phyloP scores from a whole-genome alignment of 2,329 filamentous ascomycete species.

The Phialophora verrucosa region DNA sequence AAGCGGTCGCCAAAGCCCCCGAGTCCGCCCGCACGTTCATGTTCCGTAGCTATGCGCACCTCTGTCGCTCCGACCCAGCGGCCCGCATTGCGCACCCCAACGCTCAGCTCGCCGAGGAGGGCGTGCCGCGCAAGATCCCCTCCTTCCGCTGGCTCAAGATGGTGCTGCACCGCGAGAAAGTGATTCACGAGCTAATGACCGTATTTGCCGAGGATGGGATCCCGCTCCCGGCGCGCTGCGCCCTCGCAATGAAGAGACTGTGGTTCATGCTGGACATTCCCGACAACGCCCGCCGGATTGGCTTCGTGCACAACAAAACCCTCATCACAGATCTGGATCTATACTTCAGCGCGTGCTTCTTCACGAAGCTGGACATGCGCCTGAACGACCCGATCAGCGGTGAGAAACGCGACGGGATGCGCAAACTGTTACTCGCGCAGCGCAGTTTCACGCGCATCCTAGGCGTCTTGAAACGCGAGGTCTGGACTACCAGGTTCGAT shows the following conservation, averaged over 20 bases:
- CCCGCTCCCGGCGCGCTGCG: conserved; percentile 58
- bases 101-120: conserved; percentile 43
- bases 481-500: conserved; percentile 58
- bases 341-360: conserved; percentile 66
- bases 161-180: conserved; percentile 64
- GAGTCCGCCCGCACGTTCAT: conserved; percentile 64
- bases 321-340: conserved; percentile 68
- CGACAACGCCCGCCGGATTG: conserved; percentile 61
- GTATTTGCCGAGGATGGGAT: conserved; percentile 65
- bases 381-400: conserved; percentile 68
- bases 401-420: conserved; percentile 54
- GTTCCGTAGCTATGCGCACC: conserved; percentile 63
- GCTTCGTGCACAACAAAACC: conserved; percentile 58
- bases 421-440: conserved; percentile 67
- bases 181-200: conserved; percentile 67
- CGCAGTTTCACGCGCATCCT: conserved; percentile 62
- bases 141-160: conserved; percentile 71
- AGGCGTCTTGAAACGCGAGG: conserved; percentile 63
- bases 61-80: conserved; percentile 66
- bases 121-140: conserved; percentile 60
- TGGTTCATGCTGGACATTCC: conserved; percentile 76
- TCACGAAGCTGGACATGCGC: conserved; percentile 73
- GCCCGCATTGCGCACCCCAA: conserved; percentile 49
- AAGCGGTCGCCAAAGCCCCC: conserved; percentile 61
- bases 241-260: conserved; percentile 64